Evolutionary conservation across 208 protist genomes (phyloP).

Genomic region (Trypanosoma rangeli): DNA sequence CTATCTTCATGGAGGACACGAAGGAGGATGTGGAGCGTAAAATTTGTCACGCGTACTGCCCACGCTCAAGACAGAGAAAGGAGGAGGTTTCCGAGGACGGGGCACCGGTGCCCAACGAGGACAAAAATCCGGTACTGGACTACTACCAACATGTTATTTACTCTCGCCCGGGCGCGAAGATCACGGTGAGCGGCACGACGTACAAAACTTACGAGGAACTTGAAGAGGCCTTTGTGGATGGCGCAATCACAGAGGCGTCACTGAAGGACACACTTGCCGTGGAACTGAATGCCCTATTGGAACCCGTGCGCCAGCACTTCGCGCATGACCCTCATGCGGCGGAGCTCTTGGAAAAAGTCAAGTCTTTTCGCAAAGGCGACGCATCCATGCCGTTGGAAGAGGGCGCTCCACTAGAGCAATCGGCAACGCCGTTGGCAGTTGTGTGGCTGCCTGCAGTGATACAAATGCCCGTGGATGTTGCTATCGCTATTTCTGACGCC

Average conservation of each 20-base stretch:
- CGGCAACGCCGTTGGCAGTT: slow-evolving; percentile 50
- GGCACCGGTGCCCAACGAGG: slow-evolving; percentile 55
- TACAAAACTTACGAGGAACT: slow-evolving; percentile 80
- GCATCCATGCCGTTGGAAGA: slow-evolving; percentile 14
- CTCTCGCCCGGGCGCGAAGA: slow-evolving; percentile 39
- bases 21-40: slow-evolving; percentile 95
- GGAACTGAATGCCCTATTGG: slow-evolving; percentile 90
- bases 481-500: slow-evolving; percentile 45
- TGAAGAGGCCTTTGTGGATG: slow-evolving; percentile 78
- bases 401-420: slow-evolving; percentile 9
- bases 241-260: slow-evolving; percentile 58
- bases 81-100: slow-evolving; percentile 70
- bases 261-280: slow-evolving; percentile 85
- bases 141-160: slow-evolving; percentile 95
- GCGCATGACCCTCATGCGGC: slow-evolving; percentile 75
- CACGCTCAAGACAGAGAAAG: slow-evolving; percentile 51
- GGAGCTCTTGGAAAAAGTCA: slow-evolving; percentile 89
- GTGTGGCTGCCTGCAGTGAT: slow-evolving; percentile 72
- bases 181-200: slow-evolving; percentile 46
- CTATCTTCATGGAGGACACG: slow-evolving; percentile 99
- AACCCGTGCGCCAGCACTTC: slow-evolving; percentile 96
- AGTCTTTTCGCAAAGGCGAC: slow-evolving; percentile 61
- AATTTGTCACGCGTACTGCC: slow-evolving; percentile 95
- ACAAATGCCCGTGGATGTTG: slow-evolving; percentile 61
- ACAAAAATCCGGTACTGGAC: slow-evolving; percentile 96